Base-by-base conservation (phyloP, 2,329 filamentous ascomycete species). In the Sporothrix sp. region DNA sequence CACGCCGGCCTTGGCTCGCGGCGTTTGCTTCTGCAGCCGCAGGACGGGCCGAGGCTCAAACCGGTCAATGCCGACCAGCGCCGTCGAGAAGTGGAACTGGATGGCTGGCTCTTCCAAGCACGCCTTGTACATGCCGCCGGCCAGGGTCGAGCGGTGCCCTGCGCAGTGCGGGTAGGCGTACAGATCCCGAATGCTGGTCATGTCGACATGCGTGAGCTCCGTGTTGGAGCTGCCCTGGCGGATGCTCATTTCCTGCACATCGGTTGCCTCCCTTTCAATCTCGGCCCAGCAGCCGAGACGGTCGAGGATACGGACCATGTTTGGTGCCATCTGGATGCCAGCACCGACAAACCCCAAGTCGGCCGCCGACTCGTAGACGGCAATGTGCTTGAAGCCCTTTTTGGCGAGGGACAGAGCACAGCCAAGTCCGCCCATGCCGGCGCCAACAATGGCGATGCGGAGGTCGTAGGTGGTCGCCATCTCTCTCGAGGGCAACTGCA, bases 321-420 rank as follows among this genome's bases (percentile, higher is more conserved):
- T 94, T 0, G 87, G 87, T 0, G 87, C 85, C 52, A 91, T 73
- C 63, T 94, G 87, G 57, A 93, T 91, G 5, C 87, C 87, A 1
- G 87, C 87, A 21, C 87, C 87, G 1, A 91, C 85, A 59, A 91
- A 91, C 5, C 86, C 86, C 4, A 91, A 73, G 57, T 80, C 77
- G 4, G 82, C 78, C 0, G 85, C 85, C 32, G 74, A 77, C 63
- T 91, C 87, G 63, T 81, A 91, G 46, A 91, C 78, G 50, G 83
- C 72, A 60, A 91, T 82, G 52, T 84, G 70, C 56, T 72, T 78
- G 66, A 91, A 90, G 7, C 86, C 87, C 59, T 82, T 80, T 66
- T 84, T 84, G 36, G 86, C 85, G 32, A 91, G 75, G 11, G 85
- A 78, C 32, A 91, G 74, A 7, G 85, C 85, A 47, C 73, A 75